These are phyloP conservation scores for Aphanomyces astaci DNA, from an alignment of 352 stramenopile species.

Conservation along the genomic window DNA sequence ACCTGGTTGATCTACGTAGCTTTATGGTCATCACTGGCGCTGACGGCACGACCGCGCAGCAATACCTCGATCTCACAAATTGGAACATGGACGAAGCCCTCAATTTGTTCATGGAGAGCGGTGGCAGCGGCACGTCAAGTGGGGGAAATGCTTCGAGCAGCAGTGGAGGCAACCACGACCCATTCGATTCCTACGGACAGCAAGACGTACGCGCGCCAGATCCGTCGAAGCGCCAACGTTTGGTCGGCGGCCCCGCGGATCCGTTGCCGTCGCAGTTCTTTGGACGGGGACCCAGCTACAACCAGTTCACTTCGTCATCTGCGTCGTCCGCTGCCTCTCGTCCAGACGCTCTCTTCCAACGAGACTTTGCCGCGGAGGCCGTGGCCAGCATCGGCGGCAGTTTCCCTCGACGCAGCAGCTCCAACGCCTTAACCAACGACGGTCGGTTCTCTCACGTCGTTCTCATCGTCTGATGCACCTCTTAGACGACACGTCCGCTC, in stretches of 20 bases:
- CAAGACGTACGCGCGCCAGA: conserved; percentile 68
- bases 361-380: conserved; percentile 74
- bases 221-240: conserved; percentile 71
- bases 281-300: not conserved
- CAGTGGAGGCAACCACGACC: conserved; percentile 23
- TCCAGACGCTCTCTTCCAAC: conserved; percentile 44
- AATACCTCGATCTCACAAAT: conserved; percentile 77
- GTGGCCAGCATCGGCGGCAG: conserved; percentile 61
- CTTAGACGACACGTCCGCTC: too few relatives aligned
- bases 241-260: conserved; percentile 38
- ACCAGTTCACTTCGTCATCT: not conserved
- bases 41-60: conserved; percentile 48
- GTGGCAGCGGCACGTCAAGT: conserved; percentile 27
- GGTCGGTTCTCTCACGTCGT: too few relatives aligned
- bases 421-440: not conserved
- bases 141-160: not conserved
- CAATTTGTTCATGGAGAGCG: conserved; percentile 82
- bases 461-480: too few relatives aligned
- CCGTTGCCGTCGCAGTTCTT: conserved; percentile 7
- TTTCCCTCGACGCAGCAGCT: not conserved
- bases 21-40: conserved; percentile 83
- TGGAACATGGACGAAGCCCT: conserved; percentile 68
- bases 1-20: conserved; percentile 27
- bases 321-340: not conserved
- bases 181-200: conserved; percentile 31